phyloP scores from a whole-genome alignment of 371 early-diverging fungal genomes.

The Mucor mucedo region DNA sequence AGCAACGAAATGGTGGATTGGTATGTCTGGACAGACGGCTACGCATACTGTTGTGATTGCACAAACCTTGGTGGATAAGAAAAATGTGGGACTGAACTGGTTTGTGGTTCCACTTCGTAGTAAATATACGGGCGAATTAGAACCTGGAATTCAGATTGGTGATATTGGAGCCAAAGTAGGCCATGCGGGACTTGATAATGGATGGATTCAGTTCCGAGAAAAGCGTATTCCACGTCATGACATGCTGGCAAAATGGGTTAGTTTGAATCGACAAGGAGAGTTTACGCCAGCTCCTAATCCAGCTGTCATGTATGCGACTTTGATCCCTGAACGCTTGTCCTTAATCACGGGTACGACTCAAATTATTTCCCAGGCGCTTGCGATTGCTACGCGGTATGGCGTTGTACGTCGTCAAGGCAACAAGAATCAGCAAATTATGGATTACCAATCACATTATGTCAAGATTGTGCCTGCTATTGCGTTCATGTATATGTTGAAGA shows the following conservation, averaged over 20 bases:
- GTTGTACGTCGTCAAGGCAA: conserved; percentile 70
- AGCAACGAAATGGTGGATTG: conserved; percentile 95
- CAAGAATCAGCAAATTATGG: conserved; percentile 72
- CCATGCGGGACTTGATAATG: conserved; percentile 87
- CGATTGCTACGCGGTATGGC: conserved; percentile 73
- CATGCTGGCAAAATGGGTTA: conserved; percentile 77
- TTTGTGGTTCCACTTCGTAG: conserved; percentile 89
- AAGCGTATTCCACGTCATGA: conserved; percentile 80
- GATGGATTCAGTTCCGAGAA: conserved; percentile 88
- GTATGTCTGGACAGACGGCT: conserved; percentile 83
- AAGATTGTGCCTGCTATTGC: conserved; percentile 64
- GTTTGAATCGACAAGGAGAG: conserved; percentile 63
- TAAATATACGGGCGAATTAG: conserved; percentile 66
- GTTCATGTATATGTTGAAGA: conserved; percentile 56
- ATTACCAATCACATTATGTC: conserved; percentile 69
- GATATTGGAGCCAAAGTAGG: conserved; percentile 88
- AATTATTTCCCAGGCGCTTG: conserved; percentile 59
- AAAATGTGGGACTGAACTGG: conserved; percentile 77
- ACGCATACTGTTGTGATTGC: conserved; percentile 72
- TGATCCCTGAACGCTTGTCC: conserved; percentile 71
- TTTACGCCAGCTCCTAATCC: conserved; percentile 65
- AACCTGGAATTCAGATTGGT: conserved; percentile 83
- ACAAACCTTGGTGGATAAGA: conserved; percentile 71
- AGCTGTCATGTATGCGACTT: conserved; percentile 64
- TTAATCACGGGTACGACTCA: conserved; percentile 41